Base-by-base conservation (phyloP, 2,329 filamentous ascomycete species). In the Lasiodiplodia theobromae region DNA sequence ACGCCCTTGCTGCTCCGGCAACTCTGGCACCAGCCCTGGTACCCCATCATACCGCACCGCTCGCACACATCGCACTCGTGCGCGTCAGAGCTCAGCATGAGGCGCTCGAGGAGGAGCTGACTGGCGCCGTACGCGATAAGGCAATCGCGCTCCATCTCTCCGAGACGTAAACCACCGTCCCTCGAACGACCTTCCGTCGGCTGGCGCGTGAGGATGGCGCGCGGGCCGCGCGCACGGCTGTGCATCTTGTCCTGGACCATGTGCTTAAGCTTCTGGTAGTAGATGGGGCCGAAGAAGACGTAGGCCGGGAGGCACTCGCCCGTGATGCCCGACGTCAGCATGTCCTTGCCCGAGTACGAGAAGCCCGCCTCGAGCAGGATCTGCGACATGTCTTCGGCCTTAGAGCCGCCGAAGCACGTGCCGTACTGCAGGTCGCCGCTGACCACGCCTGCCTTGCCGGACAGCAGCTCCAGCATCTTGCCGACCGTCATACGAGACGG, bases 201-300 rank as follows among this genome's bases (percentile, higher is more conserved):
- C 79, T 99, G 96, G 11, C 96, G 90, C 0, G 96, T 99, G 31
- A 99, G 86, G 72, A 97, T 96, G 31, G 95, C 95, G 14, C 92
- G 88, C 0, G 96, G 96, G 0, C 96, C 96, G 16, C 93, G 91
- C 2, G 95, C 90, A 70, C 96, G 93, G 38, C 93, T 95, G 82
- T 99, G 96, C 96, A 99, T 98, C 84, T 99, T 99, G 79, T 99
- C 96, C 80, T 98, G 94, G 4, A 99, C 96, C 96, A 99, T 99
- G 86, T 99, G 96, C 87, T 99, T 99, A 72, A 99, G 88, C 73
- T 97, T 97, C 84, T 99, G 96, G 84, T 99, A 99, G 85, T 97
- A 99, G 81, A 99, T 99, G 12, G 96, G 96, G 0, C 96, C 96
- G 78, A 97, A 97, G 86, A 98, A 99, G 77, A 99, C 94, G 82